phyloP scores from a whole-genome alignment of 306 rosid species.

The Cicer cuneatum region DNA sequence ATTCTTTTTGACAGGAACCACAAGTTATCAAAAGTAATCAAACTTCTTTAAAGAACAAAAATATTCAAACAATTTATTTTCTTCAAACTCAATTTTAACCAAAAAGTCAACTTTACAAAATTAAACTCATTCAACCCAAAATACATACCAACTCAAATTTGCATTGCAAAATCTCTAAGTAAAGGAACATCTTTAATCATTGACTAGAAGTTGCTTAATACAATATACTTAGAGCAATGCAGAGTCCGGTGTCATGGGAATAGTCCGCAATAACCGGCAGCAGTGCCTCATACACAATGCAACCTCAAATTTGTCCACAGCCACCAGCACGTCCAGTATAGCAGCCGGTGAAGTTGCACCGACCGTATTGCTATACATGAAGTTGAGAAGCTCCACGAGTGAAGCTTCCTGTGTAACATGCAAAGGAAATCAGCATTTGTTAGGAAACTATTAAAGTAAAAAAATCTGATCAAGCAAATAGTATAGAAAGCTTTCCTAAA shows the following conservation, averaged over 20 bases:
- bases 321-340: constrained; percentile 89
- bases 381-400: constrained; percentile 88
- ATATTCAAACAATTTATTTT: not conserved
- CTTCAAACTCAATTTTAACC: not conserved
- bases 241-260: constrained; percentile 90
- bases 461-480: not conserved
- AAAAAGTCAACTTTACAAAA: not conserved
- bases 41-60: not conserved
- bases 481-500: not conserved
- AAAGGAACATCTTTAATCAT: not conserved
- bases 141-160: not conserved
- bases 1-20: not conserved
- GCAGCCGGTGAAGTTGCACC: constrained; percentile 67
- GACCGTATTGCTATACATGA: constrained; percentile 78
- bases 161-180: not conserved
- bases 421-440: constrained; percentile 37
- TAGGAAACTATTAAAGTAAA: constrained; percentile 33
- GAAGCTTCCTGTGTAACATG: constrained; percentile 88
- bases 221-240: constrained; percentile 67
- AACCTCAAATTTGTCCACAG: constrained; percentile 97
- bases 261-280: constrained; percentile 68
- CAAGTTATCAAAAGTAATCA: not conserved
- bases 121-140: not conserved
- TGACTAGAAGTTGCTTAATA: too few relatives aligned
- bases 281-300: constrained; percentile 95